Evolutionary conservation across 2,329 filamentous ascomycete species (phyloP), one percentile per base, ranked within the genome.

Genomic region (Sporothrix pseudoabietina): DNA sequence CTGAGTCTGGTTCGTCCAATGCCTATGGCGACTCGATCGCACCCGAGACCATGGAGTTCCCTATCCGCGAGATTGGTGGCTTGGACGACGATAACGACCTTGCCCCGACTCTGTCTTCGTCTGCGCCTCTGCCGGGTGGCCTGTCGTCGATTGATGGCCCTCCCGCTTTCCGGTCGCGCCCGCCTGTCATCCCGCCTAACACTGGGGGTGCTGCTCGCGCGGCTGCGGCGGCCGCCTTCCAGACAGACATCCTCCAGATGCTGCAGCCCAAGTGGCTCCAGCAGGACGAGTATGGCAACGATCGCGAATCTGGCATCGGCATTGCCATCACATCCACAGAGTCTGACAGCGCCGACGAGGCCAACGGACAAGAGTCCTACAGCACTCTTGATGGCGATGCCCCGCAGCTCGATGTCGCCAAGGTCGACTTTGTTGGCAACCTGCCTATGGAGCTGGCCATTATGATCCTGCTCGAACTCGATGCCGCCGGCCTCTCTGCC

Each of bases 301-400:
- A 91, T 76, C 83, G 85, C 35, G 89, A 91, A 80, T 91, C 89
- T 77, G 89, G 89, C 26, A 90, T 91, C 71, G 88, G 88, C 44
- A 90, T 91, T 69, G 83, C 85, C 0, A 80, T 90, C 2, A 85
- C 85, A 1, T 79, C 83, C 22, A 80, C 83, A 35, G 81, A 80
- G n/a, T 78, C 79, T 26, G 79, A 82, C 52, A 72, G 79, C 32
- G 79, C 73, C 22, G 79, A 81, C 22, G 82, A 82, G 41, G 68
- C 73, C 39, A 72, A 47, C 41, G 52, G 41, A 3, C 69, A 74
- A 49, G 73, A 59, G 49, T 77, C 77, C 5, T 76, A 68, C 14
- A 79, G 30, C 19, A 32, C 44, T 5, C 47, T 71, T 7, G 16
- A 66, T n/a, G 75, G 79, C 9, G 81, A 82, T 41, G 77, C 57